Percentiles rank a stretch among this genome's conserved stretches.
Conservation (phyloP, 116 monocot species). For the Iris pallida region DNA sequence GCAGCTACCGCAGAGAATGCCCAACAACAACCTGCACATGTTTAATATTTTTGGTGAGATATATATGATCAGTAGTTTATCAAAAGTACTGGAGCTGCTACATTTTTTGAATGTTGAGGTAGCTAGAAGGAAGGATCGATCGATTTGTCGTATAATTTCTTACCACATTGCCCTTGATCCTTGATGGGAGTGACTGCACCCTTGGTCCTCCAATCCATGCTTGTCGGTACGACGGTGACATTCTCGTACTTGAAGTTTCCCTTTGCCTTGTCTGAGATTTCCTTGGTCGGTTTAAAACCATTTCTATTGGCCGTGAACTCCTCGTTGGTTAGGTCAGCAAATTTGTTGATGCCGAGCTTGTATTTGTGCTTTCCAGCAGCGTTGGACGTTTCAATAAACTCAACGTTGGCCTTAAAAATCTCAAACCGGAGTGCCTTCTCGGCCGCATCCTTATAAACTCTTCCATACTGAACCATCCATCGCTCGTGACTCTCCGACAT, state of each 20-base stretch:
- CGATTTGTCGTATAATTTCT: not conserved
- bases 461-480: constrained; percentile 13
- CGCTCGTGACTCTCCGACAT: not conserved
- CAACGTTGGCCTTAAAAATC: constrained; percentile 4
- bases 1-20: constrained; percentile 7
- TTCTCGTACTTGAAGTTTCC: constrained; percentile 1
- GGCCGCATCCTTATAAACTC: constrained; percentile 6
- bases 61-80: not conserved
- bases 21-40: not conserved
- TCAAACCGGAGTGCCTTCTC: constrained; percentile 7
- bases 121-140: no score
- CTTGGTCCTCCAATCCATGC: constrained; percentile 10
- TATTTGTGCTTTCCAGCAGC: constrained; percentile 10
- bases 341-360: constrained; percentile 1
- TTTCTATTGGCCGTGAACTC: constrained; percentile 6
- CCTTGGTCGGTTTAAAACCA: no score
- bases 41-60: no score
- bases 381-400: constrained; percentile 6
- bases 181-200: constrained; percentile 10
- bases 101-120: not conserved
- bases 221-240: not conserved
- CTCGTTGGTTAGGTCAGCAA: constrained; percentile 5
- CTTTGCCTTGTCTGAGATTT: not conserved
- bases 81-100: not conserved
- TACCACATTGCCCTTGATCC: constrained; percentile 18